Base-by-base conservation (phyloP, 2,329 filamentous ascomycete species). In the Calonectria henricotiae region DNA sequence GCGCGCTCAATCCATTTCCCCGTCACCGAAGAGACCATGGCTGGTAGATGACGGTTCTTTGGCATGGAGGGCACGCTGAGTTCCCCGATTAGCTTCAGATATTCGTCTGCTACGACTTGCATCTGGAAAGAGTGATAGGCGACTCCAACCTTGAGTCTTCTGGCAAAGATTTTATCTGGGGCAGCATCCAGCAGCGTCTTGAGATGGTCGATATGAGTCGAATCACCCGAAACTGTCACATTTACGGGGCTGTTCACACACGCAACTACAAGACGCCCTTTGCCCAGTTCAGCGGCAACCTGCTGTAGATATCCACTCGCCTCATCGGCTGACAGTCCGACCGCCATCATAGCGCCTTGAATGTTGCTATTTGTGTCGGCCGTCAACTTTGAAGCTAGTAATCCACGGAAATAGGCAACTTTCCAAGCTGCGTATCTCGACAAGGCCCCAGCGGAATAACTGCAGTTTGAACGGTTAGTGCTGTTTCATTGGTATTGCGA, bases 41-140 rank as follows among this genome's bases (percentile, higher is more conserved):
- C 49, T 20, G 61, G 43, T 12, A 35, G 32, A 3, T 49, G 51
- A 8, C 20, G 32, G 23, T 30, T 39, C 9, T 63, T 63, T 30
- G 44, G 32, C 9, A 20, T 51, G 1, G 43, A 25, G 6, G 43
- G 43, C 13, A 27, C 46, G n/a, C 13, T 27, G 12, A 43, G 25
- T 20, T 47, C 43, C 6, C 30, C 43, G 20, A 39, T 37, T 15
- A 39, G 61, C 20, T 58, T 58, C 12, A 39, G 61, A 9, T 63
- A 49, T 30, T 51, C 61, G 6, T 47, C 27, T 25, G 44, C 43
- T 8, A 27, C 55, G 43, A 9, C 62, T 32, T 5, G 12, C 86
- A 88, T 87, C 69, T 86, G 84, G 65, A 84, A 82, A 0, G 86
- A 88, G 71, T 88, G 86, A 46, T 88, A 88, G 1, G 85, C 85